phyloP scores from a whole-genome alignment of 306 rosid species.

The Casuarina cunninghamiana region DNA sequence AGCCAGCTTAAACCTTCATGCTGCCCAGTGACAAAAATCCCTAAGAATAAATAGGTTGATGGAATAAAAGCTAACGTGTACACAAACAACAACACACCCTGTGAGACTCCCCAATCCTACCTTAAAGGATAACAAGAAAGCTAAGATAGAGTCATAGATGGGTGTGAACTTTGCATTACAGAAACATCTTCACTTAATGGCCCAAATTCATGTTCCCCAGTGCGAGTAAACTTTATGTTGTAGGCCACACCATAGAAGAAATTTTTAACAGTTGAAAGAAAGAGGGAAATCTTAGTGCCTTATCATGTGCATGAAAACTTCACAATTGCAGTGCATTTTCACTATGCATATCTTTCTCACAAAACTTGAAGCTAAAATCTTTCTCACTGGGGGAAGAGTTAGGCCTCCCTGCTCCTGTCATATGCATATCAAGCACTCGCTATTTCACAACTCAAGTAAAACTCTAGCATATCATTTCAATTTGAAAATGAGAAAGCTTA shows the following conservation, averaged over 20 bases:
- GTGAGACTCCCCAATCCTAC: too few relatives aligned
- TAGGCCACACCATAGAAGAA: neutral
- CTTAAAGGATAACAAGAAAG: too few relatives aligned
- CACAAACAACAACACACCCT: conserved; percentile 17
- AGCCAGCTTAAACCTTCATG: conserved; percentile 94
- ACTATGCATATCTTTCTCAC: neutral
- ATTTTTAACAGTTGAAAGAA: neutral
- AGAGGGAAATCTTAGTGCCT: neutral
- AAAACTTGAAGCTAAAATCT: neutral
- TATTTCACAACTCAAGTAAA: neutral
- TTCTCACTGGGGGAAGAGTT: neutral
- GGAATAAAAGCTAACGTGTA: neutral
- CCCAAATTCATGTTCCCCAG: neutral
- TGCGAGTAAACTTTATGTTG: neutral
- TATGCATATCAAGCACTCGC: neutral
- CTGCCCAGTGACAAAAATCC: conserved; percentile 49
- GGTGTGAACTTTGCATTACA: neutral
- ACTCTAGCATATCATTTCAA: neutral
- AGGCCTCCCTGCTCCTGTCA: neutral
- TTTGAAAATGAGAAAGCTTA: neutral
- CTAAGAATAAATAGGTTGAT: conserved; percentile 28
- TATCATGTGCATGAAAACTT: neutral
- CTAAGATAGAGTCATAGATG: neutral
- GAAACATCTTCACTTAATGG: conserved; percentile 15
- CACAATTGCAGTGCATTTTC: neutral